Base-by-base conservation (phyloP, 306 rosid species). In the Ormosia semicastrata region DNA sequence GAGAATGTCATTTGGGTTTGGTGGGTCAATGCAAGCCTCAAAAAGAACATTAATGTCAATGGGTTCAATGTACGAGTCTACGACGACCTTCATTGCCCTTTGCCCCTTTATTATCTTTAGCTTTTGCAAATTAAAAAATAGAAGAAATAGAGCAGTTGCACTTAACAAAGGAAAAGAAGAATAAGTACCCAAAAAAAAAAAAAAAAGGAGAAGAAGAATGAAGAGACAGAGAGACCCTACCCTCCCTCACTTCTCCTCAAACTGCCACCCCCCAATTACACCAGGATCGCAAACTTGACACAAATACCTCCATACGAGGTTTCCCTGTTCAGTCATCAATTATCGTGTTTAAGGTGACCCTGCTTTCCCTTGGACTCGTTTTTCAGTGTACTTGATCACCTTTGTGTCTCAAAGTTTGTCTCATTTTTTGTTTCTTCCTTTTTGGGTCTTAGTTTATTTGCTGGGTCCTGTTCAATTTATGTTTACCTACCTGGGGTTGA, bases 341-440 rank as follows among this genome's bases (percentile, higher is more conserved):
- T 84, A 17, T 79, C 29, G 43, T 53, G 37, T 72, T 63, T 36
- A 78, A 83, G 80, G 67, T 79, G 7, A 29, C 17, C 41, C 53
- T 83, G 41, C 8, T 47, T 75, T 47, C 40, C 41, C 39, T 59
- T 52, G 18, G 7, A 36, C 49, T 29, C 50, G 7, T 62, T 76
- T 75, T 73, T 69, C 66, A 82, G 29, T 82, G 82, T 32, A 29
- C 56, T 77, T 84, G 43, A 66, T 74, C 76, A 79, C 24, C 3
- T 58, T 29, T 73, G 2, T 53, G 13, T 24, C 71, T 14, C 81
- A 64, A 63, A 70, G 80, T 64, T 83, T 44, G 56, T 46, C 11
- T 34, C 68, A 62, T 71, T 77, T 71, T 44, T 30, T 3, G 17
- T 60, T 68, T 7, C 40, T 69, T 43, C 15, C 46, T 59, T 47